Conservation (phyloP, 1,139 yeast species). For the Candida sp. region DNA sequence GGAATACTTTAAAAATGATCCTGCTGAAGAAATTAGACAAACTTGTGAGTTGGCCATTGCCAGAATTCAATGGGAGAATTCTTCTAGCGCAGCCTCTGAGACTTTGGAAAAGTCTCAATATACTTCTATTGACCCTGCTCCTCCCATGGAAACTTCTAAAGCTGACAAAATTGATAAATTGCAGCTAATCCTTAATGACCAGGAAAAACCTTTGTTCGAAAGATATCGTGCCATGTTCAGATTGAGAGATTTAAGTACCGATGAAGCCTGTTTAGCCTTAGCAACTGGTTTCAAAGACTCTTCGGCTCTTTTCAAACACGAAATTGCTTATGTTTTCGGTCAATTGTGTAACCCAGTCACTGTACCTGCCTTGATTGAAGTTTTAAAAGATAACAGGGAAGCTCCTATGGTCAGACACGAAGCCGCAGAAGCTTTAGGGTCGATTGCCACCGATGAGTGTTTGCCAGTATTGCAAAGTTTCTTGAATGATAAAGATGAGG, state of each 20-base stretch:
- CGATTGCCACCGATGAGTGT: conserved; percentile 96
- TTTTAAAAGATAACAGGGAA: conserved; percentile 70
- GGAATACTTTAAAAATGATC: conserved; percentile 67
- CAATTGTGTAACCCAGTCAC: conserved; percentile 94
- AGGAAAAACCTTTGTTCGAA: conserved; percentile 75
- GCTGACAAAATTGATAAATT: conserved; percentile 60
- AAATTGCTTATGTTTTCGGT: conserved; percentile 97
- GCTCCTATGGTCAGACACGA: conserved; percentile 99
- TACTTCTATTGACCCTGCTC: conserved; percentile 96
- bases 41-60: conserved; percentile 97
- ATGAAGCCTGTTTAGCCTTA: conserved; percentile 88
- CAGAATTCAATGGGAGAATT: conserved; percentile 89
- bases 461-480: conserved; percentile 80
- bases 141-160: conserved; percentile 75
- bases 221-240: conserved; percentile 99
- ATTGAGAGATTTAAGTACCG: conserved; percentile 89
- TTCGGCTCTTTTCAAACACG: conserved; percentile 94
- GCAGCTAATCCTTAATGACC: conserved; percentile 69
- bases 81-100: too few relatives aligned
- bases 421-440: conserved; percentile 98
- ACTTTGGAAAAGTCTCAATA: conserved; percentile 72
- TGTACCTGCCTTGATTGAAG: conserved; percentile 83
- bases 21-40: conserved; percentile 85
- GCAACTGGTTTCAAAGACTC: conserved; percentile 89
- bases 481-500: conserved; percentile 78